A percentile compares a stretch with the other conserved stretches of the same genome.
phyloP scores from a whole-genome alignment of 768 basidiomycete genomes.

The Serendipita sp. region DNA sequence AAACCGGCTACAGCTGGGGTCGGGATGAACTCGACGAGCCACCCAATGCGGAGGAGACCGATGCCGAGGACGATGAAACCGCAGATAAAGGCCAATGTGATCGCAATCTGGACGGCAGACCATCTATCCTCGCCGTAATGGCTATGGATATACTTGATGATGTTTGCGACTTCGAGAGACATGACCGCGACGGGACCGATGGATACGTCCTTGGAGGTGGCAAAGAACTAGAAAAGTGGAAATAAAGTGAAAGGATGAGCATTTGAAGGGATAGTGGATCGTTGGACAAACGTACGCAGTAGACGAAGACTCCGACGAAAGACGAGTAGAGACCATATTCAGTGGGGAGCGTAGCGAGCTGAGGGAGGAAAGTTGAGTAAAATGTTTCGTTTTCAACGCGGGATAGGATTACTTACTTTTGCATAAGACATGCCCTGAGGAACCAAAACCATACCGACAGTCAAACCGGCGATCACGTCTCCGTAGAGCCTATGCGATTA shows the following conservation, averaged over 20 bases:
- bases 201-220: slow-evolving; percentile 96
- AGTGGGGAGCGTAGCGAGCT: slow-evolving; percentile 56
- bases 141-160: slow-evolving; percentile 50
- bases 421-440: slow-evolving; percentile 92
- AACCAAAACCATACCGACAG: slow-evolving; percentile 89
- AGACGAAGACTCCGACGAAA: slow-evolving; percentile 72
- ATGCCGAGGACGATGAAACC: slow-evolving; percentile 86
- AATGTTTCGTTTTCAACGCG: not conserved
- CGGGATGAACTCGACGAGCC: slow-evolving; percentile 91
- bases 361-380: slow-evolving; percentile 25
- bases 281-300: slow-evolving; percentile 41
- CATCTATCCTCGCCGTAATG: slow-evolving; percentile 38
- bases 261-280: not conserved
- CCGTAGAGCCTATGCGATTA: slow-evolving; percentile 31
- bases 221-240: slow-evolving; percentile 51
- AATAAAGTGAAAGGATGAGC: not conserved
- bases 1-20: slow-evolving; percentile 60
- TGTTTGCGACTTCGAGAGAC: slow-evolving; percentile 73
- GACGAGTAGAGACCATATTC: slow-evolving; percentile 92
- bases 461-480: slow-evolving; percentile 79
- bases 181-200: slow-evolving; percentile 99
- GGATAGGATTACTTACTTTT: slow-evolving; percentile 26
- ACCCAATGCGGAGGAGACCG: slow-evolving; percentile 78
- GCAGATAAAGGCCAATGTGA: slow-evolving; percentile 65
- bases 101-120: slow-evolving; percentile 61